A percentile compares a stretch with the other conserved stretches of the same genome.
Evolutionary conservation across 805 yeast species (phyloP).

Genomic region (Spathaspora girioi): DNA sequence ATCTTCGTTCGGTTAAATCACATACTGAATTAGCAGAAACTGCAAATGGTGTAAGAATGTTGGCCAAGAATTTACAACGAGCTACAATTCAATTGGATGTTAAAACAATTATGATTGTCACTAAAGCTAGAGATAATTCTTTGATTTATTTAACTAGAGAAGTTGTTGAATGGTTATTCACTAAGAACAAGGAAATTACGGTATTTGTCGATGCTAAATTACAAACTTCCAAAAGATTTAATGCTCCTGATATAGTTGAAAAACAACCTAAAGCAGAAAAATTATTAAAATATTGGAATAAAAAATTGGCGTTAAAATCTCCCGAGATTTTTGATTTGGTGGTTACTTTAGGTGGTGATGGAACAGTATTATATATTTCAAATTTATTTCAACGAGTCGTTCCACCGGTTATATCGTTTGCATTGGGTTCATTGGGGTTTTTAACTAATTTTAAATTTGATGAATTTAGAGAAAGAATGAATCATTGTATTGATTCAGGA

Average conservation of each 20-base stretch:
- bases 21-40: slow-evolving; percentile 78
- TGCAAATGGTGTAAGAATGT: slow-evolving; percentile 73
- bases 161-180: slow-evolving; percentile 71
- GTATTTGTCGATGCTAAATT: slow-evolving; percentile 77
- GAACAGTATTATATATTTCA: slow-evolving; percentile 42
- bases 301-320: slow-evolving; percentile 44
- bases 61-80: slow-evolving; percentile 66
- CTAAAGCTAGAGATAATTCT: slow-evolving; percentile 86
- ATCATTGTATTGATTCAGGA: slow-evolving; percentile 61
- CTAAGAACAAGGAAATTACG: slow-evolving; percentile 28
- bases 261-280: slow-evolving; percentile 45
- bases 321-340: slow-evolving; percentile 43
- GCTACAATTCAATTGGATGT: slow-evolving; percentile 72
- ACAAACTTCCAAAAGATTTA: slow-evolving; percentile 59
- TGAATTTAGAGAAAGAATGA: slow-evolving; percentile 58
- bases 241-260: slow-evolving; percentile 47
- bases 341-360: slow-evolving; percentile 45
- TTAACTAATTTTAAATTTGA: slow-evolving; percentile 79
- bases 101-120: slow-evolving; percentile 71
- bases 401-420: slow-evolving; percentile 45
- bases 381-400: slow-evolving; percentile 42
- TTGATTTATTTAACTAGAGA: slow-evolving; percentile 73
- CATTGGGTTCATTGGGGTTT: slow-evolving; percentile 42
- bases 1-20: slow-evolving; percentile 54
- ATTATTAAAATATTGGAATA: slow-evolving; percentile 66